phyloP scores from a whole-genome alignment of 2,329 filamentous ascomycete species.

The Domatiomyces globalis region DNA sequence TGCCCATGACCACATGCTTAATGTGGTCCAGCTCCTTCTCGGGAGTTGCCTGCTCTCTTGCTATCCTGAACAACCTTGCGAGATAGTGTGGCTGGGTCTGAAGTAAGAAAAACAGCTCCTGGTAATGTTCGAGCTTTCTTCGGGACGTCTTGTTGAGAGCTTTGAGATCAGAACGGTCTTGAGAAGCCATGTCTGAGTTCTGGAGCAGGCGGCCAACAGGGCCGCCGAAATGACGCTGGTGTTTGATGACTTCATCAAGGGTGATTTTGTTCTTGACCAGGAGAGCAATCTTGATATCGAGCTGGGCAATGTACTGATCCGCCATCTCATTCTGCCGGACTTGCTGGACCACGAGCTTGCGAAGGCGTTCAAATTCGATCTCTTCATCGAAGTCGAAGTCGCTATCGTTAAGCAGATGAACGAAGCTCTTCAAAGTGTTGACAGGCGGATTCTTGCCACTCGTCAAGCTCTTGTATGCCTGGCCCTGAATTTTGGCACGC shows the following conservation, averaged over 20 bases:
- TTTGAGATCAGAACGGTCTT: conserved; percentile 90
- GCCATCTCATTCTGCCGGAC: conserved; percentile 94
- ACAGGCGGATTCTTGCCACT: conserved; percentile 94
- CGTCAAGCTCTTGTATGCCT: conserved; percentile 94
- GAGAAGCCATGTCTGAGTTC: conserved; percentile 74
- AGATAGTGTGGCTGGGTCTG: conserved; percentile 95
- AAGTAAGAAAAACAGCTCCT: conserved; percentile 92
- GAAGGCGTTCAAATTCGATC: conserved; percentile 84
- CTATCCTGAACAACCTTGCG: conserved; percentile 67
- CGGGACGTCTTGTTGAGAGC: conserved; percentile 93
- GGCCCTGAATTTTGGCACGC: conserved; percentile 83
- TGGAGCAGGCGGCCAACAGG: conserved; percentile 72
- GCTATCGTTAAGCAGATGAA: conserved; percentile 92
- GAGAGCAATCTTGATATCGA: conserved; percentile 97
- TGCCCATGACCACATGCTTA: conserved; percentile 85
- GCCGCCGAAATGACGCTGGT: conserved; percentile 91
- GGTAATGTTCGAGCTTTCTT: conserved; percentile 90
- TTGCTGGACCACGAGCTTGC: conserved; percentile 93
- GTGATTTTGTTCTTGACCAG: conserved; percentile 99
- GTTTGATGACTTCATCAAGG: conserved; percentile 88
- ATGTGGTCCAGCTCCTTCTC: conserved; percentile 90
- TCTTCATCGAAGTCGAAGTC: conserved; percentile 99
- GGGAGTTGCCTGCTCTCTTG: conserved; percentile 68
- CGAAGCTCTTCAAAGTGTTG: conserved; percentile 93
- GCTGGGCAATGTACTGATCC: conserved; percentile 94